phyloP scores from a whole-genome alignment of 2,329 filamentous ascomycete species.

The Trichoderma simmonsii region DNA sequence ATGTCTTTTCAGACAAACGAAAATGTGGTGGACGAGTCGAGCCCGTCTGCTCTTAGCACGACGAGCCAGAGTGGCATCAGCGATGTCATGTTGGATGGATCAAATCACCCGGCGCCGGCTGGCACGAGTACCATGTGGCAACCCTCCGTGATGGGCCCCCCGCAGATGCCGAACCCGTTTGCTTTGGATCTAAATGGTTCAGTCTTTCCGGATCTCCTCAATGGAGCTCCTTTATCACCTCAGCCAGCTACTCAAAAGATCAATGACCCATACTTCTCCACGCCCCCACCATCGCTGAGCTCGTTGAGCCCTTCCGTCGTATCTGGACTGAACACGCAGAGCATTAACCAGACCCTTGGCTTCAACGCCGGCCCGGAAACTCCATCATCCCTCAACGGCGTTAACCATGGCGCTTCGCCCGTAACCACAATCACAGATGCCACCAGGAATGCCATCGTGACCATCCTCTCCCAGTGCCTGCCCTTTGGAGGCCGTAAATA shows the following conservation, averaged over 20 bases:
- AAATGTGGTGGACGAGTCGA: constrained; percentile 84
- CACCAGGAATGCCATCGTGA: constrained; percentile 60
- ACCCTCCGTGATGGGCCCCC: constrained; percentile 64
- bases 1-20: constrained; percentile 71
- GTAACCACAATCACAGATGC: constrained; percentile 64
- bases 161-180: constrained; percentile 66
- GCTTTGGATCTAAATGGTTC: constrained; percentile 70
- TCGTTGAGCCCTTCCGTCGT: constrained; percentile 71
- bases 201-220: constrained; percentile 74
- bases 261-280: constrained; percentile 74
- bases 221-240: constrained; percentile 70
- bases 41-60: constrained; percentile 92
- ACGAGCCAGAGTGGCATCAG: constrained; percentile 89
- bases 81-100: constrained; percentile 86
- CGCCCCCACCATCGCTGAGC: constrained; percentile 70
- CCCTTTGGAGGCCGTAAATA: constrained; percentile 62
- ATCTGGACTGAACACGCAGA: constrained; percentile 59
- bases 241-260: constrained; percentile 68
- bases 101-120: constrained; percentile 58
- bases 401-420: constrained; percentile 55
- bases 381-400: constrained; percentile 67
- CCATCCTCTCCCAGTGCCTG: constrained; percentile 55
- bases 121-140: constrained; percentile 64
- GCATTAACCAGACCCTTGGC: constrained; percentile 63
- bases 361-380: constrained; percentile 67